phyloP scores from a whole-genome alignment of 495 filamentous ascomycete species.

The Echria macrotheca region DNA sequence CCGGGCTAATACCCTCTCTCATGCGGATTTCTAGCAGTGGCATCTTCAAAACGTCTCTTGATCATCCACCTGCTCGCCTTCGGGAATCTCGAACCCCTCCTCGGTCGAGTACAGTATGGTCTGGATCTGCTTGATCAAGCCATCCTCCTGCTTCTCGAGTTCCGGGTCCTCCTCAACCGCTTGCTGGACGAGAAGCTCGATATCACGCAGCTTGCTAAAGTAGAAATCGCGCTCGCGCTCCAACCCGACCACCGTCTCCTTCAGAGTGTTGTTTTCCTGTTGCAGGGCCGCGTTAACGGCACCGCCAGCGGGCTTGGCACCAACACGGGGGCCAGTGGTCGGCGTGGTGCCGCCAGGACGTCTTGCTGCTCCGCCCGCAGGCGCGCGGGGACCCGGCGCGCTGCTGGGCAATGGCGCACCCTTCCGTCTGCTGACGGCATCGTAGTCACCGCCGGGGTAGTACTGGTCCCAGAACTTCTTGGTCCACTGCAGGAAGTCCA shows the following conservation, averaged over 20 bases:
- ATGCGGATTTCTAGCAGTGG: too few species aligned
- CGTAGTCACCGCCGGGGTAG: conserved; percentile 94
- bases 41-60: conserved; percentile 66
- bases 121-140: conserved; percentile 90
- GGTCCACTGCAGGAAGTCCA: conserved; percentile 95
- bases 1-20: too few species aligned
- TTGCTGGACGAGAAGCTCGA: conserved; percentile 86
- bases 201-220: conserved; percentile 95
- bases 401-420: conserved; percentile 57
- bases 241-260: conserved; percentile 78
- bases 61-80: conserved; percentile 58
- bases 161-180: conserved; percentile 86
- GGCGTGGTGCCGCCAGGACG: conserved; percentile 65
- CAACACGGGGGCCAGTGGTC: conserved; percentile 52
- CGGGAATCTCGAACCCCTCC: conserved; percentile 84
- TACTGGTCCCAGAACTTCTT: conserved; percentile 98
- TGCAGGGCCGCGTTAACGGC: conserved; percentile 60
- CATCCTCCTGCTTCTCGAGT: conserved; percentile 86
- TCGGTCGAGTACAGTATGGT: conserved; percentile 96
- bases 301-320: conserved; percentile 45
- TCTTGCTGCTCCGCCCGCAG: conserved; percentile 32
- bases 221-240: conserved; percentile 98
- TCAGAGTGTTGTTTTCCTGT: conserved; percentile 76
- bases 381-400: conserved; percentile 34
- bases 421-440: conserved; percentile 79